Base-by-base conservation (phyloP, 2,329 filamentous ascomycete genomes). In the Xylaria arbuscula region DNA sequence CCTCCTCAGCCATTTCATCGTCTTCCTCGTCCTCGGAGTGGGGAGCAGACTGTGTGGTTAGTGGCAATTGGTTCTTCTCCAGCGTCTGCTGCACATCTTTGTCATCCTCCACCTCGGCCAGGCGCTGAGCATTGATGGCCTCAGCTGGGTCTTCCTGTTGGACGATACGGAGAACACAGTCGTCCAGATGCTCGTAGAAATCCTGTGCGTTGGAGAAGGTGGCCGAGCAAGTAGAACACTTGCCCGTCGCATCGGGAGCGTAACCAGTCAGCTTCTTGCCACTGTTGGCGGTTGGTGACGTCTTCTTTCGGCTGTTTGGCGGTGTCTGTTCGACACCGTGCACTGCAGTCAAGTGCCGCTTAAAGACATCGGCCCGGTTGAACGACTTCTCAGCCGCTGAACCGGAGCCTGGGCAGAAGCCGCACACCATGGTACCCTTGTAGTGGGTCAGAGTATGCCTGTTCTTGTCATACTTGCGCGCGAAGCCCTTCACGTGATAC, bases 401-500 rank as follows among this genome's bases (percentile, higher is more conserved):
- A 6, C 94, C 94, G 22, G 91, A 92, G 3, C 94, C 93, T 0
- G 94, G 93, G 74, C 96, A 98, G 81, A 98, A 98, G 5, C 94
- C 94, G 76, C 96, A 99, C 8, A 97, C 92, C 94, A 98, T 98
- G 15, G 93, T 98, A 9, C 95, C 95, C 80, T 97, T 97, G 85
- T 98, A 99, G 78, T 98, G 96, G 2, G 95, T 98, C 71, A 98
- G 82, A 1, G 95, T 97, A 78, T 99, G 96, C 13, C 96, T 86
- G 80, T 98, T 98, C 85, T 98, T 98, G 83, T 98, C 96, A 78
- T 98, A 99, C 80, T 98, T 98, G 69, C 95, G 88, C 2, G 95
- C 95, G 77, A 98, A 98, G 0, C 95, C 95, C 80, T 98, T 98
- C 74, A 88, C 87, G 80, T 98, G 92, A 78, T 98, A 98, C 76